Evolutionary conservation across 1,139 yeast genomes (phyloP), one percentile per base, ranked within the genome.

Genomic region (Pneumocystis wakefieldiae): DNA sequence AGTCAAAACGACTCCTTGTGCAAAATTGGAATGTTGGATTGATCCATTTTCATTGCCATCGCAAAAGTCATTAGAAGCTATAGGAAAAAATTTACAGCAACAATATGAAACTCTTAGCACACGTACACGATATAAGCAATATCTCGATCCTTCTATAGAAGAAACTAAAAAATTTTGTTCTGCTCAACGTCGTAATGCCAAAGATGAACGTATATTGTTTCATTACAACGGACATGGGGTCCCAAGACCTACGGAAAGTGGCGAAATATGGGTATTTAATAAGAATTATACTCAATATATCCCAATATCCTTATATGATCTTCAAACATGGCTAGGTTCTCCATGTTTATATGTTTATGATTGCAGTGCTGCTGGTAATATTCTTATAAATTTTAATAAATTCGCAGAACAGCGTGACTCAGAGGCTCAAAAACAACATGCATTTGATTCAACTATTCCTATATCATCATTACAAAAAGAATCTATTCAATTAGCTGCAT

Each of bases 151-250:
- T 0, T 87, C 94, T 65, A 97, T 91, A 29, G 98, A 92, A 72
- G 99, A 92, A 71, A 87, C 91, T 53, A 92, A 91, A 71, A 78
- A 97, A 66, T 87, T 92, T 70, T 91, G 97, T 72, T 87, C 88
- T 69, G 86, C 95, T 0, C 76, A 92, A 67, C 78, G 98, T 69
- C 79, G 97, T 64, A 87, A 87, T 65, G 96, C 97, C 3, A 87
- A 92, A 71, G 97, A 92, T 17, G 80, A 77, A 62, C 80, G 98
- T 63, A 86, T 91, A 12, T 74, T 92, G 63, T 92, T 92, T 73
- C 98, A 94, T 73, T 92, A 94, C 73, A 92, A 92, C 71, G 99
- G 99, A 3, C 99, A 92, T 72, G 99, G 99, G 19, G 99, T 92
- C 1, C 99, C 99, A 0, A 90, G 90, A 68, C 98, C 99, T 0